These are phyloP conservation scores for Globisporangium recalcitrans DNA, from an alignment of 352 stramenopile genomes.

Conservation along the genomic window DNA sequence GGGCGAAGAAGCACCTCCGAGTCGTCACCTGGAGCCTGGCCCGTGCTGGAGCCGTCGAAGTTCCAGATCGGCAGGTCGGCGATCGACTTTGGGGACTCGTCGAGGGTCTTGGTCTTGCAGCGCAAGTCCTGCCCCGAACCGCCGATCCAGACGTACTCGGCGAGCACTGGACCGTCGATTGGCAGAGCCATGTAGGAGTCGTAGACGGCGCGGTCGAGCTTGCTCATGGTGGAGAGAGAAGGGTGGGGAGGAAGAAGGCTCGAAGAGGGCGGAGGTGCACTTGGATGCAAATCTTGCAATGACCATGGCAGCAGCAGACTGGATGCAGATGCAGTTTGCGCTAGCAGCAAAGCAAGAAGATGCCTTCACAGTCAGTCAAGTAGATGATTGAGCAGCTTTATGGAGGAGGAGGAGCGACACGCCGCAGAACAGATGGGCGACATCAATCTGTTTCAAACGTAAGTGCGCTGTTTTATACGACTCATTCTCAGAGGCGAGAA, in stretches of 20 bases:
- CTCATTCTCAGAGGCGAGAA: not conserved
- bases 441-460: not conserved
- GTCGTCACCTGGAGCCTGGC: constrained; percentile 95
- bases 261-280: not conserved
- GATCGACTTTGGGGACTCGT: constrained; percentile 55
- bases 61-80: constrained; percentile 94
- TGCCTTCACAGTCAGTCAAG: not conserved
- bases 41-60: constrained; percentile 96
- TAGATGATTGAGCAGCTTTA: not conserved
- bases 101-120: constrained; percentile 93
- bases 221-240: constrained; percentile 49
- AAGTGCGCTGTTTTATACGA: not conserved
- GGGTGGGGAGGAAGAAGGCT: not conserved
- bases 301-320: not conserved
- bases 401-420: not conserved
- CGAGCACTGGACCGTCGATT: constrained; percentile 52
- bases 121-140: constrained; percentile 88
- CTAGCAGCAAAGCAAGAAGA: not conserved
- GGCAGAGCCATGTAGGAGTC: constrained; percentile 72
- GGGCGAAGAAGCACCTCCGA: constrained; percentile 94
- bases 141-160: constrained; percentile 96
- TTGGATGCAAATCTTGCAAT: constrained; percentile 11
- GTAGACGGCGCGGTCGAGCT: constrained; percentile 77
- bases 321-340: too few relatives aligned
- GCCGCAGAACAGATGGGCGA: not conserved